phyloP scores from a whole-genome alignment of 108 stramenopile species.

The Epithemia pelagica region DNA sequence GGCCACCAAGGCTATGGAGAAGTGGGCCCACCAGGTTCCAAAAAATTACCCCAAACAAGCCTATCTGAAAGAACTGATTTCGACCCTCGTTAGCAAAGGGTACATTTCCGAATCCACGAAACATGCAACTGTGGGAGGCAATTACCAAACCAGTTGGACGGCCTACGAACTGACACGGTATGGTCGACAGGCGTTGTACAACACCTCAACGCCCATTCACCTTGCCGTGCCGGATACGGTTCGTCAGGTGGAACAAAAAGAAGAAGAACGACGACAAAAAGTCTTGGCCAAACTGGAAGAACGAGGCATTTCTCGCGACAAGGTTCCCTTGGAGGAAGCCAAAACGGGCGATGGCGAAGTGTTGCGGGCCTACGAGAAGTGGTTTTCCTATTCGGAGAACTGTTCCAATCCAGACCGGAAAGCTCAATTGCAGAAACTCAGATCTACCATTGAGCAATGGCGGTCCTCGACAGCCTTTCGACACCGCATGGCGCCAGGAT shows the following conservation, averaged over 20 bases:
- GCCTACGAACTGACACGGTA: conserved; percentile 35
- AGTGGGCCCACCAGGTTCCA: conserved; percentile 10
- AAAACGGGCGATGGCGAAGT: conserved; percentile 69
- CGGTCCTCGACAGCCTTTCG: conserved; percentile 41
- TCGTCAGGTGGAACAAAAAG: conserved; percentile 48
- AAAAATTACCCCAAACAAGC: conserved; percentile 28
- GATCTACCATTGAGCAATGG: conserved; percentile 52
- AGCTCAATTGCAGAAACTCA: conserved; percentile 48
- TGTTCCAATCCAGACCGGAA: conserved; percentile 34
- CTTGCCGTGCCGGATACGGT: conserved; percentile 65
- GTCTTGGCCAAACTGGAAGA: conserved; percentile 36
- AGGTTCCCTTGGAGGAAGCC: conserved; percentile 58
- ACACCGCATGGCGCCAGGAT: conserved; percentile 55
- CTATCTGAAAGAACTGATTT: conserved; percentile 46
- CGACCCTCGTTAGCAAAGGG: conserved; percentile 28
- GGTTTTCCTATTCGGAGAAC: conserved; percentile 48
- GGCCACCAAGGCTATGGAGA: conserved; percentile 9
- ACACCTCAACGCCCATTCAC: conserved; percentile 25
- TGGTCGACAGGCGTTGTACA: conserved; percentile 24
- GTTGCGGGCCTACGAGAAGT: conserved; percentile 56
- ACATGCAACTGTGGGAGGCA: conserved; percentile 4
- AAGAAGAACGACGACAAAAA: conserved; percentile 39
- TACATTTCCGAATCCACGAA: conserved; percentile 33
- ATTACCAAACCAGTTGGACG: conserved; percentile 14
- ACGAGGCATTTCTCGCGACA: conserved; percentile 40